These are phyloP conservation scores for Antarctomyces pellizariae DNA, from an alignment of 495 filamentous ascomycete species.

Conservation along the genomic window DNA sequence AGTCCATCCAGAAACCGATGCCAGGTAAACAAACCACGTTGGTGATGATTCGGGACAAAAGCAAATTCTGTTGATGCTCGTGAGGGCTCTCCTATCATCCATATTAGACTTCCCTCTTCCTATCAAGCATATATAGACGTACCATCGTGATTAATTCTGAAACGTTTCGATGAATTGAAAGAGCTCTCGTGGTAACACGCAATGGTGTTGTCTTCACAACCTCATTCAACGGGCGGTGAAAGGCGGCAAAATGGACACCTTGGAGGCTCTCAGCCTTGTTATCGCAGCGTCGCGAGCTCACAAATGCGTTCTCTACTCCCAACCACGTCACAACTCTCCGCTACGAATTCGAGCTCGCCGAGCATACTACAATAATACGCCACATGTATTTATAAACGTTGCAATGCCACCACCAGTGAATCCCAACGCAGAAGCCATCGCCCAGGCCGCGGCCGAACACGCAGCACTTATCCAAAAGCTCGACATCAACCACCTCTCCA, in stretches of 20 bases:
- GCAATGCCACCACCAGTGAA: slow-evolving; percentile 8
- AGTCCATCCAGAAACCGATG: slow-evolving; percentile 4
- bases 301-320: too few species aligned
- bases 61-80: slow-evolving; percentile 85
- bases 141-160: too few species aligned
- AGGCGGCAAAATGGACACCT: too few species aligned
- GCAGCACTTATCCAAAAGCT: slow-evolving; percentile 53
- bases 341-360: neutral
- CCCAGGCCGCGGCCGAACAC: slow-evolving; percentile 21
- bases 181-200: too few species aligned
- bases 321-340: too few species aligned
- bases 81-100: slow-evolving; percentile 67
- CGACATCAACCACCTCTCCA: slow-evolving; percentile 59
- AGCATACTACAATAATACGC: neutral
- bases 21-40: slow-evolving; percentile 51
- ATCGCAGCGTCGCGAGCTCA: too few species aligned
- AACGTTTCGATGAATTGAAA: too few species aligned
- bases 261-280: too few species aligned
- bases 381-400: neutral
- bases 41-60: slow-evolving; percentile 86
- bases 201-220: too few species aligned
- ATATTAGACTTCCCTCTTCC: too few species aligned
- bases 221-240: too few species aligned
- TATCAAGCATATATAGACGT: neutral
- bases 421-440: slow-evolving; percentile 7